Base-by-base conservation (phyloP, 2,329 filamentous ascomycete species). In the Elsinoe fawcettii region DNA sequence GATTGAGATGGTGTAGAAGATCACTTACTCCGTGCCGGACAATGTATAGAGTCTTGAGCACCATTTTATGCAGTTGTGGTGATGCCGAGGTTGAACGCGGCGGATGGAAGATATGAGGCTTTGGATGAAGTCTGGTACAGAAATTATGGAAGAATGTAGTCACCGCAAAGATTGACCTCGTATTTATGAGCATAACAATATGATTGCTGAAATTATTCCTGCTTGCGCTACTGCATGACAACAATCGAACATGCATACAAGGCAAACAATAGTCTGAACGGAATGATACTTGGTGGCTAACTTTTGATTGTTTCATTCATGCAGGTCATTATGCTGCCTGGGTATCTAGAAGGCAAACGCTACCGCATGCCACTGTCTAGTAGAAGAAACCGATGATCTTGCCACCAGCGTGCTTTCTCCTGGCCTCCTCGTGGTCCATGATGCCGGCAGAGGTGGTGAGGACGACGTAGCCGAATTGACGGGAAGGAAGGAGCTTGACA, bases 361-460 rank as follows among this genome's bases (percentile, higher is more conserved):
- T 25, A 30, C 54, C 34, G 54, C 39, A 43, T 46, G 23, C 30
- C 54, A 12, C 41, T 27, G 32, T 64, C 65, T 70, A 96, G 84
- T 96, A 97, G 84, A 96, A 96, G 87, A 97, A 99, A 71, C 93
- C 93, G 70, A 97, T 89, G 79, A 99, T 89, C 86, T 99, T 99
- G 80, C 93, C 93, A 69, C 92, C 86, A 74, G 97, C 93, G 82
- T 99, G 93, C 86, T 97, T 97, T 77, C 93, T 84, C 75, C 93
- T 84, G 68, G 93, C 93, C 86, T 99, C 93, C 84, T 99, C 93
- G 82, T 99, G 93, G 82, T 99, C 93, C 92, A 99, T 97, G 78
- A 99, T 99, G 77, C 93, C 93, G 65, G 93, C 90, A 61, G 91
- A 96, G 79, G 93, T 99, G 77, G 93, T 99, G 72, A 99, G 87